These are phyloP conservation scores for Phytophthora foliorum DNA, from an alignment of 352 stramenopile genomes.

Conservation along the genomic window DNA sequence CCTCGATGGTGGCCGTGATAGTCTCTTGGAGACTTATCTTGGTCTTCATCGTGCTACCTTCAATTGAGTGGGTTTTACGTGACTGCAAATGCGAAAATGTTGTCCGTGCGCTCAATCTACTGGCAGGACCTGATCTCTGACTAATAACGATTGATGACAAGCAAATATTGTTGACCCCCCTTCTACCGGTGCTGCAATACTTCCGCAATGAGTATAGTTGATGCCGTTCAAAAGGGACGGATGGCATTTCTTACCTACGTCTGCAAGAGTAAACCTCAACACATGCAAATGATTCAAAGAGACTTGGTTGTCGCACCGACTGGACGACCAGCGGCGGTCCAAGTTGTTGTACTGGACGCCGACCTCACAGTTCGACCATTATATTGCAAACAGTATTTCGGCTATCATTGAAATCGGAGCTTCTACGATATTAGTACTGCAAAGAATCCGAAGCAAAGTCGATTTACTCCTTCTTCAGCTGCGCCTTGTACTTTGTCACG, in stretches of 20 bases:
- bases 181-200: background rate
- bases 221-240: background rate
- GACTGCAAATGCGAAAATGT: background rate
- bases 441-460: no score
- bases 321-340: background rate
- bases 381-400: no score
- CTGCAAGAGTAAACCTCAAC: background rate
- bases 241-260: slow-evolving; percentile 1
- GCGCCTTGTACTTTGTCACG: slow-evolving; percentile 11
- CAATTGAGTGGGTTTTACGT: background rate
- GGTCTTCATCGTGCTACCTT: no score
- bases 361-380: background rate
- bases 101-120: background rate
- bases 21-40: slow-evolving; percentile 25
- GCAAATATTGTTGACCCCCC: background rate
- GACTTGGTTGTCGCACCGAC: background rate
- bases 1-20: slow-evolving; percentile 24
- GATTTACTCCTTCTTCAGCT: background rate
- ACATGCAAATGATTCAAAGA: background rate
- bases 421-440: no score
- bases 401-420: no score
- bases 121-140: background rate
- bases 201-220: background rate
- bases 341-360: background rate
- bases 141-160: background rate